A percentile compares a stretch with the other conserved stretches of the same genome.
Evolutionary conservation across 1,284 basidiomycete species (phyloP).

Genomic region (Microbotryum lychnidis-dioicae): DNA sequence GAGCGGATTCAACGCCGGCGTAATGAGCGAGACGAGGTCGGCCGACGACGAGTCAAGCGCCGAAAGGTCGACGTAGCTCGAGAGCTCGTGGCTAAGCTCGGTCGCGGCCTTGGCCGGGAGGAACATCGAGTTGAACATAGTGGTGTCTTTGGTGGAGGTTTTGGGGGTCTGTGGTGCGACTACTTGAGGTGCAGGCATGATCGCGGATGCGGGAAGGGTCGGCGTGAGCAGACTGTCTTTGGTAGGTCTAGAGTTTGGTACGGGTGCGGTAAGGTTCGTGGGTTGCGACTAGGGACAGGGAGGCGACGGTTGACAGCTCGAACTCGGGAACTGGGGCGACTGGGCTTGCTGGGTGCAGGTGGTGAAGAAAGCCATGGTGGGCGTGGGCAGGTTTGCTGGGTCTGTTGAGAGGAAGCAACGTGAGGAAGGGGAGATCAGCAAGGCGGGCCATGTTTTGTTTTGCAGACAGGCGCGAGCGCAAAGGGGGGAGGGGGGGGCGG

Average conservation of each 20-base stretch:
- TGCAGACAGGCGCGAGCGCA: too few species aligned
- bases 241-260: not conserved
- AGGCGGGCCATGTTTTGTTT: too few species aligned
- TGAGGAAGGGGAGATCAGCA: too few species aligned
- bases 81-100: slow-evolving; percentile 18
- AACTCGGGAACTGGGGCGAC: too few species aligned
- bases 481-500: not conserved
- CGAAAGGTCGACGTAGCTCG: slow-evolving; percentile 28
- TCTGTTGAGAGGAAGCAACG: not conserved
- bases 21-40: not conserved
- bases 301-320: not conserved
- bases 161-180: not conserved
- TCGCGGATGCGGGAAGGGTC: not conserved
- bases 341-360: not conserved
- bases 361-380: slow-evolving; percentile 15
- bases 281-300: not conserved
- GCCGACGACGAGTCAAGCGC: slow-evolving; percentile 3
- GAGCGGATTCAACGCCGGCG: not conserved
- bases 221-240: not conserved
- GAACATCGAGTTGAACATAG: slow-evolving; percentile 2
- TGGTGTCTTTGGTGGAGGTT: slow-evolving; percentile 13
- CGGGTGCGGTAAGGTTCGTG: not conserved
- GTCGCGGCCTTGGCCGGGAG: slow-evolving; percentile 4
- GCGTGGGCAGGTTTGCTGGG: slow-evolving; percentile 5
- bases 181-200: not conserved